These are phyloP conservation scores for Globisporangium orthogonon DNA, from an alignment of 352 stramenopile genomes.

Conservation along the genomic window DNA sequence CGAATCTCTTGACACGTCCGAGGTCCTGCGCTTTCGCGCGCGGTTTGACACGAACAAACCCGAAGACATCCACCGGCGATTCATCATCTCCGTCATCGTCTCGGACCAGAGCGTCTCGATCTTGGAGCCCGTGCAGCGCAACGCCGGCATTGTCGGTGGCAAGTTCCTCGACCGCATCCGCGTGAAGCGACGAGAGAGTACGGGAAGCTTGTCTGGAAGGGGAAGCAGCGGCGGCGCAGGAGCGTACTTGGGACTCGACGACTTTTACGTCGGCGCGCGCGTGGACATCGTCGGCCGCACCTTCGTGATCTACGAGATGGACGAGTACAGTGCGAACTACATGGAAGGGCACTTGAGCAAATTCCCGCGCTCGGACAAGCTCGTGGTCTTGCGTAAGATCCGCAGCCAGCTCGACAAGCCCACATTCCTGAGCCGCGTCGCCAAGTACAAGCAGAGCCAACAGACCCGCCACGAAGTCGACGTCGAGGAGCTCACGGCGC, in stretches of 20 bases:
- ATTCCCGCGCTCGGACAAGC: slow-evolving; percentile 64
- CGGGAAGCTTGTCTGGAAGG: background rate
- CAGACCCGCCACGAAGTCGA: slow-evolving; percentile 29
- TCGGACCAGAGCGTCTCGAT: slow-evolving; percentile 75
- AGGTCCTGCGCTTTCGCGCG: slow-evolving; percentile 72
- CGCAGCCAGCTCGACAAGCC: slow-evolving; percentile 32
- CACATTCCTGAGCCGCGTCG: slow-evolving; percentile 18
- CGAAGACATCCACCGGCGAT: slow-evolving; percentile 61
- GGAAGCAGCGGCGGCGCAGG: slow-evolving; percentile 26
- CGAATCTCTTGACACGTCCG: slow-evolving; percentile 68
- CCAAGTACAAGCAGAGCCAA: slow-evolving; percentile 21
- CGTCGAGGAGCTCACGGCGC: slow-evolving; percentile 34
- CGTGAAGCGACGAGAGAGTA: slow-evolving; percentile 45
- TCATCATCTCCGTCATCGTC: slow-evolving; percentile 74
- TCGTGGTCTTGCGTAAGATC: slow-evolving; percentile 53
- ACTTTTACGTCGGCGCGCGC: slow-evolving; percentile 70
- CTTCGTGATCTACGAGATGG: slow-evolving; percentile 79
- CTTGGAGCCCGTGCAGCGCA: slow-evolving; percentile 69
- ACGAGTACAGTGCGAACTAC: slow-evolving; percentile 81
- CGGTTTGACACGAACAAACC: slow-evolving; percentile 59
- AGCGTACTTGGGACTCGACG: slow-evolving; percentile 43
- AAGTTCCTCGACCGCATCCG: slow-evolving; percentile 73
- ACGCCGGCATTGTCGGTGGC: slow-evolving; percentile 62
- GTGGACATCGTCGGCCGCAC: slow-evolving; percentile 59
- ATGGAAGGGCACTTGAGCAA: slow-evolving; percentile 61